Percentiles rank a stretch among this genome's conserved stretches.
Evolutionary conservation across 2,329 filamentous ascomycete species (phyloP).

Genomic region (Phialemonium atrogriseum): DNA sequence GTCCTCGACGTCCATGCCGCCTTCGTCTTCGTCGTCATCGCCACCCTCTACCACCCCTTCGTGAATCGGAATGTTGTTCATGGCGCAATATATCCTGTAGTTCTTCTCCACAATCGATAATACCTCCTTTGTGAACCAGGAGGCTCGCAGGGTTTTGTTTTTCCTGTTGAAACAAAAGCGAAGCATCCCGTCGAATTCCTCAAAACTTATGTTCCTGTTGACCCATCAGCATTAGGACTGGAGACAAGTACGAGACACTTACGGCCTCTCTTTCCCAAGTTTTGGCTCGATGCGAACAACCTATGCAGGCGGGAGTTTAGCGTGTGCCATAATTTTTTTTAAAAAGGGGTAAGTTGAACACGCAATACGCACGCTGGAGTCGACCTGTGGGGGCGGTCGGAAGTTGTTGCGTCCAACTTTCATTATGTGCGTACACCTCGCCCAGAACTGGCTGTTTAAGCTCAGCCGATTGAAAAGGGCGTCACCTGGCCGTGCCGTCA

Average conservation of each 20-base stretch:
- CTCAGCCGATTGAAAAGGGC: slow-evolving; percentile 83
- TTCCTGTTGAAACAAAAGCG: slow-evolving; percentile 75
- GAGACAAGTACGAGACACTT: background rate
- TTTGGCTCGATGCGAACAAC: slow-evolving; percentile 39
- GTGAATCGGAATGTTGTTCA: slow-evolving; percentile 73
- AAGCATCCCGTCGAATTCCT: slow-evolving; percentile 90
- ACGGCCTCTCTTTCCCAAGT: slow-evolving; percentile 36
- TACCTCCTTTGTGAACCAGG: slow-evolving; percentile 73
- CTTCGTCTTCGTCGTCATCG: slow-evolving; percentile 26
- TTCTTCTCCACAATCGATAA: slow-evolving; percentile 79
- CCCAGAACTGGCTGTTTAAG: slow-evolving; percentile 90
- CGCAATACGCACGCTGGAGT: slow-evolving; percentile 42
- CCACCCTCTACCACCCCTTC: slow-evolving; percentile 48
- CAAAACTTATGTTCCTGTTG: slow-evolving; percentile 70
- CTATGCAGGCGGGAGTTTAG: too few species aligned
- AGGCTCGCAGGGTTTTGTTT: slow-evolving; percentile 81
- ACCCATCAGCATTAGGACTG: slow-evolving; percentile 43
- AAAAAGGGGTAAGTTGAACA: background rate
- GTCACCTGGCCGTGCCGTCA: slow-evolving; percentile 83
- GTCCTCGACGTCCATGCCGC: slow-evolving; percentile 30
- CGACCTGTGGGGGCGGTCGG: slow-evolving; percentile 86
- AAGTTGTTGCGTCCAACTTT: slow-evolving; percentile 97
- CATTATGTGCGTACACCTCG: slow-evolving; percentile 61
- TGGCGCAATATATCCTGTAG: slow-evolving; percentile 82
- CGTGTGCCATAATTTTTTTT: too few species aligned